These are phyloP conservation scores for Dentipellis sp. DNA, from an alignment of 768 basidiomycete species.

Conservation along the genomic window DNA sequence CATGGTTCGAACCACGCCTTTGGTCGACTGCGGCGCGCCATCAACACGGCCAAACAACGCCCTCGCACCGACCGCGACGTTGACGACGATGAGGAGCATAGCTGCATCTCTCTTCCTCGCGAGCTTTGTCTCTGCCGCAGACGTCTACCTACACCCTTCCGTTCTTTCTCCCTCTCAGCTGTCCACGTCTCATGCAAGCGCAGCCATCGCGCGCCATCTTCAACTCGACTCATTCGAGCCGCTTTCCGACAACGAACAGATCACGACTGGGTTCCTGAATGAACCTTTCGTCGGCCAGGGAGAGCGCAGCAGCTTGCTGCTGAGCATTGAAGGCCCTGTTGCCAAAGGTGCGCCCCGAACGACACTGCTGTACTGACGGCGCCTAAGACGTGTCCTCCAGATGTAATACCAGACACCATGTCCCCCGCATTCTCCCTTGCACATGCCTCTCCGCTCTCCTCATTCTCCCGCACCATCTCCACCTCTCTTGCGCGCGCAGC, in stretches of 20 bases:
- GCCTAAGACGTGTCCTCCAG: constrained; percentile 24
- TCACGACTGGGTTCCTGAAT: constrained; percentile 15
- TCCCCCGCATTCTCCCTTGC: constrained; percentile 37
- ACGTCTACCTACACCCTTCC: constrained; percentile 9
- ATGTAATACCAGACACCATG: constrained; percentile 45
- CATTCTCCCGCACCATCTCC: constrained; percentile 44
- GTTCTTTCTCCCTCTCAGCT: not conserved
- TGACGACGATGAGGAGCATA: constrained; percentile 7
- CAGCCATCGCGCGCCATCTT: constrained; percentile 57
- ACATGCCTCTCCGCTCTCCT: constrained; percentile 23
- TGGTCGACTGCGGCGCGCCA: not conserved
- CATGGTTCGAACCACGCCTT: not conserved
- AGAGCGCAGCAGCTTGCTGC: constrained; percentile 36
- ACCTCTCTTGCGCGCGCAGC: constrained; percentile 51
- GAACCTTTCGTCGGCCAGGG: constrained; percentile 51
- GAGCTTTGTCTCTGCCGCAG: constrained; percentile 6
- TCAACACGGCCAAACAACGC: constrained; percentile 1
- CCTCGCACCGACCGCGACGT: not conserved
- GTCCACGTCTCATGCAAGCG: constrained; percentile 30
- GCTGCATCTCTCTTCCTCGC: constrained; percentile 4
- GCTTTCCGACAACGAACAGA: constrained; percentile 27
- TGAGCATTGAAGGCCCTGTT: constrained; percentile 48
- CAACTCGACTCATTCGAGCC: constrained; percentile 61
- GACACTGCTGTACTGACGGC: not conserved
- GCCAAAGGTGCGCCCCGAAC: constrained; percentile 35